Evolutionary conservation across 441 rosid species (phyloP).

Genomic region (Pelargonium citronellum): DNA sequence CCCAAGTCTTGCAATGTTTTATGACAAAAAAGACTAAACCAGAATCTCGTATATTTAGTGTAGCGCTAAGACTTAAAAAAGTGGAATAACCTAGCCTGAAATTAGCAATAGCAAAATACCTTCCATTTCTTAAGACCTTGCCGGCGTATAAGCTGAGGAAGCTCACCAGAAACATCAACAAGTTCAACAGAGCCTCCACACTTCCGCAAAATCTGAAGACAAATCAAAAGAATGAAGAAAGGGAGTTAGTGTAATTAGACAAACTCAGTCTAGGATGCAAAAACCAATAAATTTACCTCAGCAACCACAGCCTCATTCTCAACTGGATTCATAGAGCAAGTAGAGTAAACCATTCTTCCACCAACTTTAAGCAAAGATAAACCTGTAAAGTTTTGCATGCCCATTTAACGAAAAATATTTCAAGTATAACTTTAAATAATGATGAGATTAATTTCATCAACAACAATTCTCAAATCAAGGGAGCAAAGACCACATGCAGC

Average conservation of each 20-base stretch:
- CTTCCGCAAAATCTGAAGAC: slow-evolving; percentile 59
- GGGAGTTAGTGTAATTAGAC: neutral
- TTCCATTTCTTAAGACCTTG: slow-evolving; percentile 89
- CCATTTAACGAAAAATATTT: neutral
- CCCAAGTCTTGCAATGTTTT: too few species aligned
- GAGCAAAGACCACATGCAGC: neutral
- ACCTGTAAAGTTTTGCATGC: slow-evolving; percentile 37
- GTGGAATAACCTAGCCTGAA: neutral
- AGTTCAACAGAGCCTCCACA: slow-evolving; percentile 80
- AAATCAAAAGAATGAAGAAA: slow-evolving; percentile 8
- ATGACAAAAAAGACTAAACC: neutral
- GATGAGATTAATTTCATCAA: neutral
- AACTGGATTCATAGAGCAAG: slow-evolving; percentile 96
- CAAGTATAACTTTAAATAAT: neutral
- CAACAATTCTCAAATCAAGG: neutral
- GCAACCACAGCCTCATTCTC: slow-evolving; percentile 98
- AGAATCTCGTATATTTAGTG: neutral
- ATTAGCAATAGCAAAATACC: slow-evolving; percentile 40
- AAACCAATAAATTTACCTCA: slow-evolving; percentile 45
- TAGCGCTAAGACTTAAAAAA: too few species aligned
- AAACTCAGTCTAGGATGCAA: neutral
- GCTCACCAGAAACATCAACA: slow-evolving; percentile 65
- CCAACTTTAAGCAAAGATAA: slow-evolving; percentile 76
- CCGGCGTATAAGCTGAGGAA: slow-evolving; percentile 75
- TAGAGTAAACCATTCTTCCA: slow-evolving; percentile 98